phyloP scores from a whole-genome alignment of 768 basidiomycete species.

The Pleurotus tuoliensis region DNA sequence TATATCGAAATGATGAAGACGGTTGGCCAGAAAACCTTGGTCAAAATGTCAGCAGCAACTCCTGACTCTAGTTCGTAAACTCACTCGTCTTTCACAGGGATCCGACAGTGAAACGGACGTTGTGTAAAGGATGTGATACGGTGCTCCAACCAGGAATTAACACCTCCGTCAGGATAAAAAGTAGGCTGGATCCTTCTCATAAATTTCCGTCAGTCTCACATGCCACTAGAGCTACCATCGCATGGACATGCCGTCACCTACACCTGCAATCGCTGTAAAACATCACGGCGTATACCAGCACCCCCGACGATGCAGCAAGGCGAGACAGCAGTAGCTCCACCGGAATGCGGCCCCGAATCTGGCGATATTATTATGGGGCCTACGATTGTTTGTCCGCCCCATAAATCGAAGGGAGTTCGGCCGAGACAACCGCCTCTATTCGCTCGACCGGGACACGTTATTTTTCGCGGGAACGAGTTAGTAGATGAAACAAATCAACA shows the following conservation, averaged over 20 bases:
- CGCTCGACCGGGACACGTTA: slow-evolving; percentile 60
- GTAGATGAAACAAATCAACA: slow-evolving; percentile 16
- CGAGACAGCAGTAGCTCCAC: too few species aligned
- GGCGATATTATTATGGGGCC: too few species aligned
- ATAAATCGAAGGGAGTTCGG: slow-evolving; percentile 14
- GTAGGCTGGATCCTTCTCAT: slow-evolving; percentile 32
- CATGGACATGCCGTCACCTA: slow-evolving; percentile 57
- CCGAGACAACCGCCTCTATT: slow-evolving; percentile 57
- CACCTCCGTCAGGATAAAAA: slow-evolving; percentile 58
- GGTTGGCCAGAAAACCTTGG: slow-evolving; percentile 73
- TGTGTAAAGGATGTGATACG: slow-evolving; percentile 67
- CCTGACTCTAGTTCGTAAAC: background rate
- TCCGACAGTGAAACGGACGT: slow-evolving; percentile 74
- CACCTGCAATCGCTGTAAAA: slow-evolving; percentile 56
- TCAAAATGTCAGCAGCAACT: slow-evolving; percentile 58
- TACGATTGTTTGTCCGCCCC: background rate
- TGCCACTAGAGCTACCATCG: slow-evolving; percentile 24
- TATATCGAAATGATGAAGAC: slow-evolving; percentile 65
- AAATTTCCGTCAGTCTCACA: background rate
- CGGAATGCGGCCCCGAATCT: too few species aligned
- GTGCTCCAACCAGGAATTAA: slow-evolving; percentile 69
- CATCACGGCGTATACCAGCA: slow-evolving; percentile 62
- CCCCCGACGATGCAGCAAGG: slow-evolving; percentile 35
- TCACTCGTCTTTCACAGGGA: slow-evolving; percentile 44
- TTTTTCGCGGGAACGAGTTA: slow-evolving; percentile 61